Conservation (phyloP, 2,329 filamentous ascomycete species). For the Trichoderma aggressivum region DNA sequence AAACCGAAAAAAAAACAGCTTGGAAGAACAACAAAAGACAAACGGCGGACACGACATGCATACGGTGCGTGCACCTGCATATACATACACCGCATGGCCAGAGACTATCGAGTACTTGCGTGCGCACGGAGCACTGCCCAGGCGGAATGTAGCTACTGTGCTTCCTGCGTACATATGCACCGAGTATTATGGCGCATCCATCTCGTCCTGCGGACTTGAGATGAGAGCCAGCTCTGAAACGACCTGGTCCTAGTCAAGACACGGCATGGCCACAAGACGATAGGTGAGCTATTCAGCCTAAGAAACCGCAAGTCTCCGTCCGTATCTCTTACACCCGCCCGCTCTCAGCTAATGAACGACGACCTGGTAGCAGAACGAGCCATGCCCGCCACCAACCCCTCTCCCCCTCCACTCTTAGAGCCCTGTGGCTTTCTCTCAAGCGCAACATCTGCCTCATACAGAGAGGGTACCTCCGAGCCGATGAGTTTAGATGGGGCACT, state of each 20-base stretch:
- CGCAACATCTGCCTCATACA: slow-evolving; percentile 6
- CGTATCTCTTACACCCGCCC: slow-evolving; percentile 16
- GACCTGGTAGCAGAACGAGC: slow-evolving; percentile 3
- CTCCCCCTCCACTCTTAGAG: slow-evolving; percentile 9
- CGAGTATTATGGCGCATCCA: slow-evolving; percentile 7
- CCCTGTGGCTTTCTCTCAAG: slow-evolving; percentile 6
- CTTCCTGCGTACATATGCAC: not conserved
- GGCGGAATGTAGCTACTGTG: not conserved
- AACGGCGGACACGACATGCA: not conserved
- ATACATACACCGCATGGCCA: not conserved
- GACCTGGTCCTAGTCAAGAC: slow-evolving; percentile 19
- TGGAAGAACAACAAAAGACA: not conserved
- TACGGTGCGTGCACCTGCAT: not conserved
- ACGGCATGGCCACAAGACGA: slow-evolving; percentile 13
- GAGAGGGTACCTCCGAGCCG: not conserved
- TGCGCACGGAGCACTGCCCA: not conserved
- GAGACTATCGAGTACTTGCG: not conserved
- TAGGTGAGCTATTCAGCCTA: slow-evolving; percentile 17
- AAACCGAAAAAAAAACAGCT: not conserved
- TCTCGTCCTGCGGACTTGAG: slow-evolving; percentile 7
- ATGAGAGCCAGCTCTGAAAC: slow-evolving; percentile 15
- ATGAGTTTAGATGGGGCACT: not conserved
- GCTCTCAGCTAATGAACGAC: slow-evolving; percentile 18
- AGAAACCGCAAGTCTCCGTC: slow-evolving; percentile 18
- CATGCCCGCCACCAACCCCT: slow-evolving; percentile 19